Evolutionary conservation across 306 rosid genomes (phyloP).

Genomic region (Hippophae gyantsensis): DNA sequence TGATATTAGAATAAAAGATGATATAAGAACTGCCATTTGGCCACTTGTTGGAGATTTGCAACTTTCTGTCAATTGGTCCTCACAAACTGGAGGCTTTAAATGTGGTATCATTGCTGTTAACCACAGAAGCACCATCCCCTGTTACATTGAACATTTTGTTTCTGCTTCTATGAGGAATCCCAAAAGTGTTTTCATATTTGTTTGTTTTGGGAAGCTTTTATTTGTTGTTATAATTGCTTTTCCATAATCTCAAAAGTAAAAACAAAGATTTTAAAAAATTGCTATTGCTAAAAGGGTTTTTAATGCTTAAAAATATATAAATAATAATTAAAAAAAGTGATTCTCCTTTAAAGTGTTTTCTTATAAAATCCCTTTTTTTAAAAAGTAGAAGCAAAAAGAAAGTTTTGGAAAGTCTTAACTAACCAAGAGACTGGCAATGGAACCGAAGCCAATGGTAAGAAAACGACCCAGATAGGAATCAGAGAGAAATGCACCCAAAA

Average conservation of each 20-base stretch:
- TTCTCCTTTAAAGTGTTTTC: no score
- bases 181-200: no score
- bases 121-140: conserved; percentile 41
- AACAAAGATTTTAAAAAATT: no score
- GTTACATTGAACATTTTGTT: background rate
- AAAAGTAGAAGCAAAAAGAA: background rate
- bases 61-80: conserved; percentile 2
- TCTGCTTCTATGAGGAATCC: background rate
- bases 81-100: conserved; percentile 19
- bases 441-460: conserved; percentile 32
- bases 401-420: background rate
- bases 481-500: conserved; percentile 42
- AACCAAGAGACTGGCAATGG: conserved; percentile 38
- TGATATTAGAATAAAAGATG: conserved; percentile 35
- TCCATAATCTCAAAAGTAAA: no score
- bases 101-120: conserved; percentile 30
- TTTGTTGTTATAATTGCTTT: no score
- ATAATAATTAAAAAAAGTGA: no score
- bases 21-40: conserved; percentile 21
- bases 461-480: conserved; percentile 48
- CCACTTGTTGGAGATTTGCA: conserved; percentile 17
- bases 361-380: background rate
- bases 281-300: no score
- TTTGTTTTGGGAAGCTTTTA: no score
- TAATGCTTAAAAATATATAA: no score